phyloP scores from a whole-genome alignment of 768 basidiomycete genomes.

The Lyophyllum shimeji region DNA sequence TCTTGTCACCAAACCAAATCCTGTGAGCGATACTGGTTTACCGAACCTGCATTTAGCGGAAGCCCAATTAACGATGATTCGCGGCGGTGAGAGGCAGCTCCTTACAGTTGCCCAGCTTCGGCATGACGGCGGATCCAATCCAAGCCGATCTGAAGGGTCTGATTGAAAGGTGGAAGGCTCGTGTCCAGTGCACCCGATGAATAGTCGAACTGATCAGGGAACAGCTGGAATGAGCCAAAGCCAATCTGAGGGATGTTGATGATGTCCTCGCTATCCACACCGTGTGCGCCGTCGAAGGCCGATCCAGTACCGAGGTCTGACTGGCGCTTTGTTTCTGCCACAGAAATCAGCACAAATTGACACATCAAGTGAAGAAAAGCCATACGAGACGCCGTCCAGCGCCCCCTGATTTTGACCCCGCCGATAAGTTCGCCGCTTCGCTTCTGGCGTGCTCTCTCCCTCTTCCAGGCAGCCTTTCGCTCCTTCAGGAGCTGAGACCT shows the following conservation, averaged over 20 bases:
- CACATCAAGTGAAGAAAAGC: neutral
- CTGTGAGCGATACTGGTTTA: conserved; percentile 54
- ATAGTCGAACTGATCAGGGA: conserved; percentile 68
- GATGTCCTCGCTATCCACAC: conserved; percentile 70
- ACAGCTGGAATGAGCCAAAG: conserved; percentile 61
- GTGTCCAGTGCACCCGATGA: conserved; percentile 39
- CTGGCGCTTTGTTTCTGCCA: conserved; percentile 48
- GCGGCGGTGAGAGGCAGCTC: neutral
- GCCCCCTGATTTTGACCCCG: conserved; percentile 55
- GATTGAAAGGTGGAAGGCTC: conserved; percentile 48
- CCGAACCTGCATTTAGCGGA: conserved; percentile 38
- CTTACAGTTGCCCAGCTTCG: conserved; percentile 43
- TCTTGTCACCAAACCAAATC: conserved; percentile 65
- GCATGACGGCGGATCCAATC: conserved; percentile 58
- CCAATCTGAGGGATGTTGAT: conserved; percentile 54
- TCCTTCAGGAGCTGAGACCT: conserved; percentile 46
- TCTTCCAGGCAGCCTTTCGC: conserved; percentile 48
- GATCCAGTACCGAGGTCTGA: conserved; percentile 43
- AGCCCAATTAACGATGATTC: conserved; percentile 2
- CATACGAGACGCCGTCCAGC: conserved; percentile 58
- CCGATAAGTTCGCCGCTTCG: conserved; percentile 29
- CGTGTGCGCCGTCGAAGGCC: conserved; percentile 59
- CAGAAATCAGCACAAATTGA: conserved; percentile 6
- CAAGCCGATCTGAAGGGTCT: conserved; percentile 47
- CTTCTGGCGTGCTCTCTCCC: conserved; percentile 34